phyloP scores from a whole-genome alignment of 495 filamentous ascomycete species.

The Penicillium angulare region DNA sequence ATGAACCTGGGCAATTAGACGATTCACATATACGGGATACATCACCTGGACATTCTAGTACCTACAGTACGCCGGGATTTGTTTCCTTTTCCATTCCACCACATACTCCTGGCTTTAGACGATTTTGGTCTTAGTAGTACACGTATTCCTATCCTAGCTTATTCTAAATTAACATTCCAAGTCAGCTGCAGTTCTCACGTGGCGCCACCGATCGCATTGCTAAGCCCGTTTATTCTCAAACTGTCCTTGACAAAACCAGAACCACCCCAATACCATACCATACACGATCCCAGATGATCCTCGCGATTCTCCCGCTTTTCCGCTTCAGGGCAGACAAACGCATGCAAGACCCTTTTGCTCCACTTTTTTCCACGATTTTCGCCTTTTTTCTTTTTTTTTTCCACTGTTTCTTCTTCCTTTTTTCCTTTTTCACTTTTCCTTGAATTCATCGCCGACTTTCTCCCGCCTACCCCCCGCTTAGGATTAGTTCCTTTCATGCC shows the following conservation, averaged over 20 bases:
- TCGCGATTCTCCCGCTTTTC: constrained; percentile 26
- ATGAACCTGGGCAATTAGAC: too few species aligned
- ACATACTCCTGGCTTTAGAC: neutral
- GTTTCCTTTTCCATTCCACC: too few species aligned
- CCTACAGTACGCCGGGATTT: too few species aligned
- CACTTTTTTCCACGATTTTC: constrained; percentile 6
- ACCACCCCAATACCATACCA: constrained; percentile 1
- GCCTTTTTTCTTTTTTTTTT: neutral
- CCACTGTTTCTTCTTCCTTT: neutral
- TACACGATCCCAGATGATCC: constrained; percentile 26
- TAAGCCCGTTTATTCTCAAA: too few species aligned
- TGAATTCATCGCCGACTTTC: neutral
- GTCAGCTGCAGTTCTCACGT: constrained; percentile 3
- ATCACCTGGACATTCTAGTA: too few species aligned
- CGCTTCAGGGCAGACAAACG: constrained; percentile 24
- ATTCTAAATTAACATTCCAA: too few species aligned
- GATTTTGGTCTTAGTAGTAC: too few species aligned
- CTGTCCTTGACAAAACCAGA: too few species aligned
- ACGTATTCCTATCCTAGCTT: too few species aligned
- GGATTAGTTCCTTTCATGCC: neutral
- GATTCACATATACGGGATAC: too few species aligned
- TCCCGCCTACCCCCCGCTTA: neutral
- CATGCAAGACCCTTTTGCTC: constrained; percentile 15
- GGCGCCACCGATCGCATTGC: neutral
- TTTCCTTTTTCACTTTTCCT: neutral